Conservation (phyloP, 148 eudicot species). For the Nepenthes mirabilis region DNA sequence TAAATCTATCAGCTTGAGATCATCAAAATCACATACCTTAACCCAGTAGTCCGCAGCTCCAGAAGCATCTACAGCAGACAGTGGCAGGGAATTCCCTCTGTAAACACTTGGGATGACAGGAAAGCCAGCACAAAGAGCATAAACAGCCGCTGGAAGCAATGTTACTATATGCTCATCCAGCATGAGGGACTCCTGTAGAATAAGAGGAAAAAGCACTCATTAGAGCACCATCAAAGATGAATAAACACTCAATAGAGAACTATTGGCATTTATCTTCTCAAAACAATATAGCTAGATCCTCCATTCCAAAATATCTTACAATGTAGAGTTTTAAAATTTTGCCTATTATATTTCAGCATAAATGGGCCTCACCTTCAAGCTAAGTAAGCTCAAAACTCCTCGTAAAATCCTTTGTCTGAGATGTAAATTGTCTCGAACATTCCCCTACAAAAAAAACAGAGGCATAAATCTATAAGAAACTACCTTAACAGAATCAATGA, state of each 20-base stretch:
- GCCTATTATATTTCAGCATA: neutral
- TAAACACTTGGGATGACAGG: constrained; percentile 23
- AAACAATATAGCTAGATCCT: no score
- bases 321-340: constrained; percentile 1
- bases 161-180: constrained; percentile 49
- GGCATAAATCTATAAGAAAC: neutral
- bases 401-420: constrained; percentile 64
- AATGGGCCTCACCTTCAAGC: constrained; percentile 45
- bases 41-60: constrained; percentile 25
- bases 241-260: no score
- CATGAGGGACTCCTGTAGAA: constrained; percentile 36
- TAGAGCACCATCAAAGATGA: no score
- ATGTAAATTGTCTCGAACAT: constrained; percentile 55
- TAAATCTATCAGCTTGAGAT: neutral
- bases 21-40: constrained; percentile 21
- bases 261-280: no score
- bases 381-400: constrained; percentile 44
- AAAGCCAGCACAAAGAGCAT: constrained; percentile 68
- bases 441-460: constrained; percentile 43
- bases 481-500: neutral
- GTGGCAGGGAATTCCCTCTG: constrained; percentile 16
- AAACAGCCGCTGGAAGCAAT: constrained; percentile 65
- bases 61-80: constrained; percentile 20
- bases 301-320: neutral
- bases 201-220: neutral